Percentiles rank a stretch among this genome's conserved stretches.
Evolutionary conservation across 352 stramenopile species (phyloP).

Genomic region (Globisporangium okanoganense): DNA sequence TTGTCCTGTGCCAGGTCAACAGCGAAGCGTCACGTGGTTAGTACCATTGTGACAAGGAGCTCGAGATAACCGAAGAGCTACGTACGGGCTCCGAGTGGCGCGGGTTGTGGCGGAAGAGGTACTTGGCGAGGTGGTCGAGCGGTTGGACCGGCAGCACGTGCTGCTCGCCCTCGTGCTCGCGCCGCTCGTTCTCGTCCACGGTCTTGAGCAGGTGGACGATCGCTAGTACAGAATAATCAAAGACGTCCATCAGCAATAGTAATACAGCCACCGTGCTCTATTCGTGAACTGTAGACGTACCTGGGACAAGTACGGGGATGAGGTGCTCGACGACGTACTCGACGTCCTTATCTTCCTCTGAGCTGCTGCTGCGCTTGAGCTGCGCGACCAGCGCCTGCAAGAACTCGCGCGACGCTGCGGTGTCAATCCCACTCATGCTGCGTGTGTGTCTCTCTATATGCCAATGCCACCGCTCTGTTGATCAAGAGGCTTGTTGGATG

Average conservation of each 20-base stretch:
- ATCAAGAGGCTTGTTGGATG: background rate
- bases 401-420: conserved; percentile 36
- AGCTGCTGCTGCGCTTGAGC: conserved; percentile 23
- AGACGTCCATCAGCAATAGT: background rate
- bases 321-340: conserved; percentile 55
- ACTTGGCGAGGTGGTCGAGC: conserved; percentile 63
- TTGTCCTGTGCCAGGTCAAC: conserved; percentile 17
- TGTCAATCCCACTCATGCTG: conserved; percentile 24
- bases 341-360: conserved; percentile 27
- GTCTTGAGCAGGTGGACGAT: conserved; percentile 56
- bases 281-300: conserved; percentile 29
- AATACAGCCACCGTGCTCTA: background rate
- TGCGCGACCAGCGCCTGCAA: conserved; percentile 32
- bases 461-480: background rate
- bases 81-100: conserved; percentile 43
- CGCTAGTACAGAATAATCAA: conserved; percentile 16
- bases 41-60: background rate
- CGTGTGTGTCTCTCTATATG: background rate
- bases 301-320: conserved; percentile 50
- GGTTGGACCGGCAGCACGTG: conserved; percentile 37
- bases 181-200: conserved; percentile 33
- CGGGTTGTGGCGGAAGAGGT: conserved; percentile 66
- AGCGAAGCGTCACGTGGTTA: background rate
- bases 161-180: conserved; percentile 35
- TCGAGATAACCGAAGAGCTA: background rate